These are phyloP conservation scores for Massarina eburnea DNA, from an alignment of 2,329 filamentous ascomycete genomes.

Conservation along the genomic window DNA sequence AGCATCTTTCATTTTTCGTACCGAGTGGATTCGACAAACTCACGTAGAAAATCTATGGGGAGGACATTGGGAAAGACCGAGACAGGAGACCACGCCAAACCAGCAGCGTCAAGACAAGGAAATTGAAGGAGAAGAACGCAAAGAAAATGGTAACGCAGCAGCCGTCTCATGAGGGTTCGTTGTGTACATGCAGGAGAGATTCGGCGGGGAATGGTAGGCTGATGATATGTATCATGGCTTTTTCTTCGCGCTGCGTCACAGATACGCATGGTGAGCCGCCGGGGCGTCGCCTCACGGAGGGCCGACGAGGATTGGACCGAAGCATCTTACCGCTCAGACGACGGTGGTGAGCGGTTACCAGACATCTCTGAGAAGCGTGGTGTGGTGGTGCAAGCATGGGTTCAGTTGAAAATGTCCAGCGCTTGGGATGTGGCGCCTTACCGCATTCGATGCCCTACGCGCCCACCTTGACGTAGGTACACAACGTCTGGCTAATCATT, in stretches of 20 bases:
- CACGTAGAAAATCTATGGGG: conserved; percentile 32
- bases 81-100: conserved; percentile 33
- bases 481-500: conserved; percentile 22
- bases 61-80: conserved; percentile 33
- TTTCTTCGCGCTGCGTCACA: conserved; percentile 34
- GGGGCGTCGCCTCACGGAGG: conserved; percentile 34
- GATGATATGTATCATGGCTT: conserved; percentile 38
- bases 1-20: conserved; percentile 29
- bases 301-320: conserved; percentile 26
- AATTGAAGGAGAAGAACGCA: conserved; percentile 40
- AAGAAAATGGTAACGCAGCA: conserved; percentile 40
- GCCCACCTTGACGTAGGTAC: conserved; percentile 24
- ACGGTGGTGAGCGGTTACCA: conserved; percentile 24
- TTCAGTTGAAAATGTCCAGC: conserved; percentile 27
- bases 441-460: conserved; percentile 28
- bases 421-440: conserved; percentile 26
- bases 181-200: conserved; percentile 27
- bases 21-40: conserved; percentile 12
- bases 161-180: conserved; percentile 37
- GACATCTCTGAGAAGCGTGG: conserved; percentile 22
- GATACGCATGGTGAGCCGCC: conserved; percentile 37
- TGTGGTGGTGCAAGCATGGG: conserved; percentile 30
- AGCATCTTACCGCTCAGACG: conserved; percentile 38
- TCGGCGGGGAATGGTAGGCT: conserved; percentile 31
- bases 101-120: conserved; percentile 38